These are phyloP conservation scores for Aureobasidium sp. DNA, from an alignment of 2,329 filamentous ascomycete genomes.

Conservation along the genomic window DNA sequence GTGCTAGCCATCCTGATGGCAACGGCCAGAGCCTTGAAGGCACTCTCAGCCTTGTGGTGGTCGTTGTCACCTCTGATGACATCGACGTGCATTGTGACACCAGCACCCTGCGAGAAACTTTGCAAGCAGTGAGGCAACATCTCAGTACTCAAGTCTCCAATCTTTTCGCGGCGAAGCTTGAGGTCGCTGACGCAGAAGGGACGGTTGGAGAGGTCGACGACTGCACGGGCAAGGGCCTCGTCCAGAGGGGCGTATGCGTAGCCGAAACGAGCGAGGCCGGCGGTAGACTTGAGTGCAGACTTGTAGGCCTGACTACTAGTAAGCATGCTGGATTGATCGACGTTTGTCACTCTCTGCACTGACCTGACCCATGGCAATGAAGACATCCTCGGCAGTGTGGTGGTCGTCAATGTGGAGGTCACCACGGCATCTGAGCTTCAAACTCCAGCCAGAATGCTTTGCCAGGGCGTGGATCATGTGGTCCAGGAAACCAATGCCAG, in stretches of 20 bases:
- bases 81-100: conserved; percentile 92
- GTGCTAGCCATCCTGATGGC: conserved; percentile 72
- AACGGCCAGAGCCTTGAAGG: conserved; percentile 91
- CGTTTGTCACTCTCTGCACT: not conserved
- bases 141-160: conserved; percentile 87
- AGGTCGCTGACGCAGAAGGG: conserved; percentile 79
- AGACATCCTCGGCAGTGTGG: conserved; percentile 94
- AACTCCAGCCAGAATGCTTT: conserved; percentile 92
- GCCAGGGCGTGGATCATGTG: conserved; percentile 97
- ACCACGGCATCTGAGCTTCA: conserved; percentile 74
- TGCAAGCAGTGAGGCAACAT: conserved; percentile 96
- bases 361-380: conserved; percentile 70
- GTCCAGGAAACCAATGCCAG: conserved; percentile 94
- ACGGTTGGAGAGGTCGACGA: conserved; percentile 90
- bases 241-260: conserved; percentile 89
- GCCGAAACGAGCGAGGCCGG: conserved; percentile 83
- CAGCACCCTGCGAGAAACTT: conserved; percentile 85
- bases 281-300: conserved; percentile 65
- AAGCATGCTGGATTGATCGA: not conserved
- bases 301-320: conserved; percentile 57
- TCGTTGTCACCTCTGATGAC: conserved; percentile 87
- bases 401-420: conserved; percentile 98
- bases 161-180: conserved; percentile 81
- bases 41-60: conserved; percentile 91
- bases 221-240: conserved; percentile 86